A percentile compares a stretch with the other conserved stretches of the same genome.
phyloP scores from a whole-genome alignment of 1,284 basidiomycete species.

The Phellopilus nigrolimitatus region DNA sequence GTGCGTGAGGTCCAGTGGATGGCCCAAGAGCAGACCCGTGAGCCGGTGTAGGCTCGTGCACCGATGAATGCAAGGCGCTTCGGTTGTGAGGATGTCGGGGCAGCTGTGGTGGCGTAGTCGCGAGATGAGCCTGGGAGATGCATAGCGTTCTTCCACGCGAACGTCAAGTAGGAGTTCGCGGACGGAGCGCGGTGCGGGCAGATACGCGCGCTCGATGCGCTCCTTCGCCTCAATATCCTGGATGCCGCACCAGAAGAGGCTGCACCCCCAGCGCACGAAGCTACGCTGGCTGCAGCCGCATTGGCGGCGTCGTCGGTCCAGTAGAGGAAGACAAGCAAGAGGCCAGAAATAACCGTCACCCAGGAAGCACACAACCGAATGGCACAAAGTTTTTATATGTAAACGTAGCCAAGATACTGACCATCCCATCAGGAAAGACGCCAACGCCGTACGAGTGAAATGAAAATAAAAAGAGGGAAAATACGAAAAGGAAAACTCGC shows the following conservation, averaged over 20 bases:
- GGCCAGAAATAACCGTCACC: too few species aligned
- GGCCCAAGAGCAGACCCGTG: constrained; percentile 77
- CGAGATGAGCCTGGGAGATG: constrained; percentile 44
- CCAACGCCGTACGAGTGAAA: too few species aligned
- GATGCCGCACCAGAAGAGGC: constrained; percentile 97
- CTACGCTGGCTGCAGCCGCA: constrained; percentile 33
- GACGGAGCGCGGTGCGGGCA: constrained; percentile 60
- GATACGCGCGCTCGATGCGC: constrained; percentile 82
- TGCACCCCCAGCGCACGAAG: constrained; percentile 91
- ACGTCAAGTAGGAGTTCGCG: constrained; percentile 67
- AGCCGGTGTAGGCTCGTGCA: constrained; percentile 92
- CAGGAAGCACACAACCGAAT: too few species aligned
- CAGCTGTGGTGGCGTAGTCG: constrained; percentile 48
- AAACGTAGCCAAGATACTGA: too few species aligned
- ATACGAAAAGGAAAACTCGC: too few species aligned
- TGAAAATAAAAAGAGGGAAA: too few species aligned
- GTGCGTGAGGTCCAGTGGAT: constrained; percentile 89
- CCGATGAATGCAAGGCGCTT: constrained; percentile 96
- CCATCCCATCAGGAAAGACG: too few species aligned
- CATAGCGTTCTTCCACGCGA: constrained; percentile 46
- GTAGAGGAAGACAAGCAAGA: too few species aligned
- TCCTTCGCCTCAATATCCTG: constrained; percentile 84
- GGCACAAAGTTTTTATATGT: too few species aligned
- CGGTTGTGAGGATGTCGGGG: constrained; percentile 49
- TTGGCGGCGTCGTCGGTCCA: constrained; percentile 55